A percentile compares a stretch with the other conserved stretches of the same genome.
Evolutionary conservation across 495 filamentous ascomycete species (phyloP).

Genomic region (Penicillium taxi): DNA sequence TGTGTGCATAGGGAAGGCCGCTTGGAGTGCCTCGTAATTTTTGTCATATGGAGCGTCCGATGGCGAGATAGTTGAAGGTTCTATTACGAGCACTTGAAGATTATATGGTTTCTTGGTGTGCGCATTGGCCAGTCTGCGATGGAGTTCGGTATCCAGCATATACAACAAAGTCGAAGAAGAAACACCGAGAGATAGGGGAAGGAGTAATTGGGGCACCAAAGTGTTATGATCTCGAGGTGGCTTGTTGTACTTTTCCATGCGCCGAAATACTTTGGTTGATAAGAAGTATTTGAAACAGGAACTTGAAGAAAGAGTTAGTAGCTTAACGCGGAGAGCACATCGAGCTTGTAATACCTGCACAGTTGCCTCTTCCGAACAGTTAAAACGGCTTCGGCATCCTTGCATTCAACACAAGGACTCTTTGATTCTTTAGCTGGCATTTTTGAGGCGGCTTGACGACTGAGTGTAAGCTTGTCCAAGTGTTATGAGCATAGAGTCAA

Average conservation of each 20-base stretch:
- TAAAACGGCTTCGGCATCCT: conserved; percentile 29
- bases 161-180: conserved; percentile 74
- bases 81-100: conserved; percentile 59
- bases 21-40: conserved; percentile 30
- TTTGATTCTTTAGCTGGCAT: conserved; percentile 36
- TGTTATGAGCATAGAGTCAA: conserved; percentile 7
- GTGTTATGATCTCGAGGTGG: conserved; percentile 19
- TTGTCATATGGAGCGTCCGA: conserved; percentile 17
- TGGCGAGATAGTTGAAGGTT: conserved; percentile 39
- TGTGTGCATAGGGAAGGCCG: conserved; percentile 51
- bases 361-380: conserved; percentile 36
- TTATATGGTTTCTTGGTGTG: conserved; percentile 48
- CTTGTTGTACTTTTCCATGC: conserved; percentile 56
- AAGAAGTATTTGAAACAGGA: conserved; percentile 72
- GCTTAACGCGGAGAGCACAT: not conserved
- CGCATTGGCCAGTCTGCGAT: conserved; percentile 48
- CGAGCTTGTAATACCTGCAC: conserved; percentile 32
- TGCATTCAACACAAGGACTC: conserved; percentile 35
- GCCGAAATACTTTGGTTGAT: conserved; percentile 65
- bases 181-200: conserved; percentile 76
- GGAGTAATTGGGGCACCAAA: conserved; percentile 48
- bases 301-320: conserved; percentile 29
- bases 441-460: no score
- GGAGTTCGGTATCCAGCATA: conserved; percentile 61
- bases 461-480: conserved; percentile 1